These are phyloP conservation scores for Tetracentron sinense DNA, from an alignment of 164 flowering plant species.

Conservation along the genomic window DNA sequence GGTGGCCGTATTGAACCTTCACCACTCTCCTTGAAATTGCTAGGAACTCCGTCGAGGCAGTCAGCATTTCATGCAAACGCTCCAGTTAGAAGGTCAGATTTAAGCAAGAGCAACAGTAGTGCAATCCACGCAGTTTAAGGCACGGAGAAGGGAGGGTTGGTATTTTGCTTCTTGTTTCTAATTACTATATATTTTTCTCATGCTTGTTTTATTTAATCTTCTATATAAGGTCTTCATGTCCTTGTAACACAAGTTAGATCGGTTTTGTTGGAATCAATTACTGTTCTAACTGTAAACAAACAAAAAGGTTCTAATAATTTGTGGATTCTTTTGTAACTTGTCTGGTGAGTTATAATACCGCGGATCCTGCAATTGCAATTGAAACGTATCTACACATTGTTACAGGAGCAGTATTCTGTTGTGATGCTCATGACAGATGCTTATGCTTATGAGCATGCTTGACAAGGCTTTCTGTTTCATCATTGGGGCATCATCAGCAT, in stretches of 20 bases:
- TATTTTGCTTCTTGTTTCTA: background rate
- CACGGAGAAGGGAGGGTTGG: background rate
- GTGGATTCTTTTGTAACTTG: too few species aligned
- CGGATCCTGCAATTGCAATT: too few species aligned
- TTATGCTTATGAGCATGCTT: too few species aligned
- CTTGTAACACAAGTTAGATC: background rate
- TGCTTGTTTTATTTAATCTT: background rate
- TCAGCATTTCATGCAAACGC: conserved; percentile 57
- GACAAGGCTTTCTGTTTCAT: background rate
- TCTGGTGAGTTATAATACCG: too few species aligned
- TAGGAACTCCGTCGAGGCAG: conserved; percentile 46
- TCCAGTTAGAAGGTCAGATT: conserved; percentile 26
- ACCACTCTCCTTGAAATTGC: conserved; percentile 37
- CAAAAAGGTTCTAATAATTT: background rate
- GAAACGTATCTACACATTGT: too few species aligned
- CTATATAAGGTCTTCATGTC: background rate
- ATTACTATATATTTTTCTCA: too few species aligned
- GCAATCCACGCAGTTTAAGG: conserved; percentile 37
- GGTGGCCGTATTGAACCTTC: conserved; percentile 25
- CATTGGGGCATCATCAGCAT: background rate
- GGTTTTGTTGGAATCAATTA: background rate
- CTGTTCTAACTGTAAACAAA: background rate
- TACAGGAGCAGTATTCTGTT: too few species aligned
- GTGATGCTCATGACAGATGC: too few species aligned
- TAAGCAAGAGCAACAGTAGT: conserved; percentile 26